Base-by-base conservation (phyloP, 495 filamentous ascomycete species). In the Penicilliopsis zonata region DNA sequence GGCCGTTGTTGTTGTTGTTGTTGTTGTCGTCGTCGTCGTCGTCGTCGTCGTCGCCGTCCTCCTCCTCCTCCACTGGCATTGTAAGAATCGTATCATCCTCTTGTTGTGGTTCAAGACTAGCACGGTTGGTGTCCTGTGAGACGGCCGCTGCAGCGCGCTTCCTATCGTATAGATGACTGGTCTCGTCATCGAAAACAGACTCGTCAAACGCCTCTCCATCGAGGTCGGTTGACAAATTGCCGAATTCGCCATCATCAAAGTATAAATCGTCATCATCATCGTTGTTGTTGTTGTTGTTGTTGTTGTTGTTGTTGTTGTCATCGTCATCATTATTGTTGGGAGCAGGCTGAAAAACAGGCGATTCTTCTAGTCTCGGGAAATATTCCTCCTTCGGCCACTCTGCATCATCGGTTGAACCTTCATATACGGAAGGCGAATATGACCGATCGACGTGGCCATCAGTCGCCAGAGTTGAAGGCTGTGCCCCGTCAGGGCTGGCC, bases 191-290 rank as follows among this genome's bases (percentile, higher is more conserved):
- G 43, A 87, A 86, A 18, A 86, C 70, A 15, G 80, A 82, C 45
- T 87, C 82, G 40, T 87, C 82, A 43, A 87, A 86, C 10, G 61
- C 53, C 5, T 59, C 58, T 18, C 65, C 69, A 23, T 72, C 69
- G 16, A 56, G 61, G 7, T 70, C 63, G 1, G 55, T 53, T 16
- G 33, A 46, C 9, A 66, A 39, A 14, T 69, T 62, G 47, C 70
- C 75, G 43, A 82, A 79, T 27, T 84, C 61, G 2, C 82, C 85
- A 41, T 86, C 80, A 35, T 87, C 78, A 38, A 82, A 90, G 44
- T 90, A 90, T 25, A 90, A 52, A 36, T 88, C 83, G 42, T 88
- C 82, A 18, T 76, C 71, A 18, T 73, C 62, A 12, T 55, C 40
- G 20, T 57, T 44, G n/a, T n/a, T n/a, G n/a, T n/a, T n/a, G n/a